These are phyloP conservation scores for Ogataea pini DNA, from an alignment of 805 yeast genomes.

Conservation along the genomic window DNA sequence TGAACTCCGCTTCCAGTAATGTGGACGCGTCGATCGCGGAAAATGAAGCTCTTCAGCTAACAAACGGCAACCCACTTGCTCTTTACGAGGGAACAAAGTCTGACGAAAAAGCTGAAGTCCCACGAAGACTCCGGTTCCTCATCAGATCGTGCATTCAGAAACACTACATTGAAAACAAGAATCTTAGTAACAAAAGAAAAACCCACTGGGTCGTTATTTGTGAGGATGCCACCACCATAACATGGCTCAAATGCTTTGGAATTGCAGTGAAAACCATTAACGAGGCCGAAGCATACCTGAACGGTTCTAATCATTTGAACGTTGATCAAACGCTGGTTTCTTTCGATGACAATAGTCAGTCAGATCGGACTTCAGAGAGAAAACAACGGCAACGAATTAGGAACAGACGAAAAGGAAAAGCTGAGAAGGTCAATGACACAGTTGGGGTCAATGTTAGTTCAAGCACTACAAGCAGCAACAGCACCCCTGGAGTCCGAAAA, in stretches of 20 bases:
- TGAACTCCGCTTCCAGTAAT: not conserved
- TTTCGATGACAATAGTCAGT: not conserved
- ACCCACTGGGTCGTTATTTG: conserved; percentile 57
- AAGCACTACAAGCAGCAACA: not conserved
- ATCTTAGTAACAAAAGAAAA: conserved; percentile 16
- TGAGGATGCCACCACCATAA: conserved; percentile 55
- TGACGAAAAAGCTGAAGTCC: conserved; percentile 44
- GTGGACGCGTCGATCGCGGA: conserved; percentile 9
- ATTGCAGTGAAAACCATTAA: conserved; percentile 52
- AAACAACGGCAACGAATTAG: not conserved
- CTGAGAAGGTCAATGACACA: no score
- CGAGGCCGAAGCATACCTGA: conserved; percentile 47
- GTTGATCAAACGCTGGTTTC: not conserved
- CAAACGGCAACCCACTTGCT: conserved; percentile 4
- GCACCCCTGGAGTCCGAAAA: conserved; percentile 29
- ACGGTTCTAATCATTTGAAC: conserved; percentile 21
- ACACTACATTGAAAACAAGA: conserved; percentile 42
- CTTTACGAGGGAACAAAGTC: not conserved
- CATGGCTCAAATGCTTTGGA: conserved; percentile 58
- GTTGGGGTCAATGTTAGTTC: no score
- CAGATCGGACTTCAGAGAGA: no score
- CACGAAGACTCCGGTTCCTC: conserved; percentile 52
- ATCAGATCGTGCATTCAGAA: conserved; percentile 61
- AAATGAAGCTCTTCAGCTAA: conserved; percentile 5
- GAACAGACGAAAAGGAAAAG: no score